phyloP scores from a whole-genome alignment of 1,284 basidiomycete genomes.

The Cutaneotrichosporon cavernicola region DNA sequence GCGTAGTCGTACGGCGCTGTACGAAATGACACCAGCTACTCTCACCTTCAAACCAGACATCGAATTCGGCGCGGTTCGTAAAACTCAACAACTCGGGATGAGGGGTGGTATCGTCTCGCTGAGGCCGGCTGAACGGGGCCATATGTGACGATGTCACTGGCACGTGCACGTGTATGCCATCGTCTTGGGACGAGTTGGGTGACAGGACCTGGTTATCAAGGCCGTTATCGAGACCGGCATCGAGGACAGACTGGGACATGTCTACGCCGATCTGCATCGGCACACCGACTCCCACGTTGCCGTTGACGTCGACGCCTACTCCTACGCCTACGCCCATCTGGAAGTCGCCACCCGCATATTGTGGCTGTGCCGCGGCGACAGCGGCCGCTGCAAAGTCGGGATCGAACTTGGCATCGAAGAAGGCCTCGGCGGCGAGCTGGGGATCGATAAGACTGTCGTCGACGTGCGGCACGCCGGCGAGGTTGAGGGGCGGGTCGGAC shows the following conservation, averaged over 20 bases:
- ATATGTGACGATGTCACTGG: conserved; percentile 22
- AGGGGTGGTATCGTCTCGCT: conserved; percentile 38
- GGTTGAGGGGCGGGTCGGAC: conserved; percentile 26
- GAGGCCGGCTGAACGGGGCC: conserved; percentile 37
- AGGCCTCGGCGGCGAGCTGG: conserved; percentile 18
- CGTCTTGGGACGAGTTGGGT: too few species aligned
- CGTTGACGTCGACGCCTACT: conserved; percentile 1
- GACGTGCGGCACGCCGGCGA: conserved; percentile 24
- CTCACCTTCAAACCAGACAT: conserved; percentile 47
- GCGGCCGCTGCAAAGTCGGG: conserved; percentile 24
- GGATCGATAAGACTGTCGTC: conserved; percentile 29
- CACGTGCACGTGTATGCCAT: conserved; percentile 4
- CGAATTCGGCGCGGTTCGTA: conserved; percentile 34
- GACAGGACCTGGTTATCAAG: too few species aligned
- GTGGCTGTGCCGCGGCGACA: conserved; percentile 19
- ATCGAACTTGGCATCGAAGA: conserved; percentile 28
- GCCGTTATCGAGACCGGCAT: not conserved
- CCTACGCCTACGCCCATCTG: not conserved
- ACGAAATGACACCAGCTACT: conserved; percentile 51
- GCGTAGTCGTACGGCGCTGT: conserved; percentile 49
- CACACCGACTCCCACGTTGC: not conserved
- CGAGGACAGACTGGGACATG: not conserved
- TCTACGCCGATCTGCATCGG: not conserved
- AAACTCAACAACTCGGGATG: conserved; percentile 40
- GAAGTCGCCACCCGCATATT: conserved; percentile 5